Evolutionary conservation across 2,329 filamentous ascomycete genomes (phyloP).

Genomic region (Pestalotiopsis sp.): DNA sequence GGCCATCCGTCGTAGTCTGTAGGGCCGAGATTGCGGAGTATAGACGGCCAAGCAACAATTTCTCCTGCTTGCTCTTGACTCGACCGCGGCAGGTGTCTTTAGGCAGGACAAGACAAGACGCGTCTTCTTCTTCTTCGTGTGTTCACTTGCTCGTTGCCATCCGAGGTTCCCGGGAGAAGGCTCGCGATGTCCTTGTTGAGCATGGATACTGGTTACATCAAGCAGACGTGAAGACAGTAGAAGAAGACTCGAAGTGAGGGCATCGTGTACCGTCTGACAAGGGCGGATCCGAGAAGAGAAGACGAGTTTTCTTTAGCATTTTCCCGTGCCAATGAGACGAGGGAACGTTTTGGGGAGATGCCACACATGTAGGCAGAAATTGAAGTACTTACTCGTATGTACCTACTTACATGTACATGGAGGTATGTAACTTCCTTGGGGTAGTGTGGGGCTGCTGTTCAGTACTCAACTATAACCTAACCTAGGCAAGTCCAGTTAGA

Average conservation of each 20-base stretch:
- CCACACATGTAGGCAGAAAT: neutral
- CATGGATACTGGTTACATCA: too few relatives aligned
- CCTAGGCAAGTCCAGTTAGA: too few relatives aligned
- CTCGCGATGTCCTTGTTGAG: neutral
- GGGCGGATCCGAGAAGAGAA: neutral
- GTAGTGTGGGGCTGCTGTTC: neutral
- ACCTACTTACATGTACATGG: neutral
- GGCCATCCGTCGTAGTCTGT: neutral
- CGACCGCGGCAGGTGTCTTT: neutral
- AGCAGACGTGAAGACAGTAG: neutral
- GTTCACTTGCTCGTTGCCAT: too few relatives aligned
- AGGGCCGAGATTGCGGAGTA: constrained; percentile 1
- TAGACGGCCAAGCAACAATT: neutral
- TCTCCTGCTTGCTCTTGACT: neutral
- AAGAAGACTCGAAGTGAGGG: neutral
- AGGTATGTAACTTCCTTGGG: neutral
- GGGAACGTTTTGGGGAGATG: neutral
- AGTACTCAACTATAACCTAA: neutral
- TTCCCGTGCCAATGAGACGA: neutral
- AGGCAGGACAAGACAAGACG: neutral
- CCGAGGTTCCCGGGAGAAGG: neutral
- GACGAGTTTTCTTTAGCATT: neutral
- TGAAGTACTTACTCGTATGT: neutral
- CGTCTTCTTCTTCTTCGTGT: neutral
- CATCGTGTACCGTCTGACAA: neutral